Evolutionary conservation across 1,284 basidiomycete genomes (phyloP).

Genomic region (Tylopilus orsonianus): DNA sequence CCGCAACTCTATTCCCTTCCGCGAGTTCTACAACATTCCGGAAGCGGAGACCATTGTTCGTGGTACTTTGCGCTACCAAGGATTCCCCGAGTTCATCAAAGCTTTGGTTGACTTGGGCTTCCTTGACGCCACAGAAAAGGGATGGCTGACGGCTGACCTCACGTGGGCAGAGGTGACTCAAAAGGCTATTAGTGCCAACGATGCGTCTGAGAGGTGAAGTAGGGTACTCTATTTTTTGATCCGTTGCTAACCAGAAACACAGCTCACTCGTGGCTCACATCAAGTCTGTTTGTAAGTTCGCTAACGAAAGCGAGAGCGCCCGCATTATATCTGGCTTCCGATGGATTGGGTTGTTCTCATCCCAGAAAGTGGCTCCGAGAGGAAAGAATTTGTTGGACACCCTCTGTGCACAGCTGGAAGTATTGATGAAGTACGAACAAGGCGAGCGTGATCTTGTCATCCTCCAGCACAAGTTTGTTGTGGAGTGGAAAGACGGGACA

Average conservation of each 20-base stretch:
- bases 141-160: conserved; percentile 74
- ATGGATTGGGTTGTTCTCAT: conserved; percentile 93
- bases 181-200: conserved; percentile 73
- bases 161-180: conserved; percentile 85
- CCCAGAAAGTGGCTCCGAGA: conserved; percentile 63
- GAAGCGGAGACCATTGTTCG: conserved; percentile 93
- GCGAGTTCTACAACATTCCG: conserved; percentile 85
- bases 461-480: conserved; percentile 96
- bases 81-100: conserved; percentile 97
- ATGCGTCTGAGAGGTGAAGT: conserved; percentile 69
- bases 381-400: conserved; percentile 89
- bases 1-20: conserved; percentile 91
- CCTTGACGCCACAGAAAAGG: conserved; percentile 76
- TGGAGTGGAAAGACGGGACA: conserved; percentile 82
- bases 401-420: conserved; percentile 89
- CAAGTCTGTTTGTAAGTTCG: conserved; percentile 72
- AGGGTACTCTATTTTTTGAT: background rate
- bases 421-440: conserved; percentile 87
- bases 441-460: conserved; percentile 96
- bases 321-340: conserved; percentile 86
- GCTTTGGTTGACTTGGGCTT: conserved; percentile 89
- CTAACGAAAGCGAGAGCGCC: conserved; percentile 61
- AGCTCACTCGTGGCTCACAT: conserved; percentile 70
- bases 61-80: conserved; percentile 95
- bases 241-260: conserved; percentile 11